Evolutionary conservation across 1,139 yeast species (phyloP), one percentile per base, ranked within the genome.

Genomic region (Saccharomycopsis hybrid): DNA sequence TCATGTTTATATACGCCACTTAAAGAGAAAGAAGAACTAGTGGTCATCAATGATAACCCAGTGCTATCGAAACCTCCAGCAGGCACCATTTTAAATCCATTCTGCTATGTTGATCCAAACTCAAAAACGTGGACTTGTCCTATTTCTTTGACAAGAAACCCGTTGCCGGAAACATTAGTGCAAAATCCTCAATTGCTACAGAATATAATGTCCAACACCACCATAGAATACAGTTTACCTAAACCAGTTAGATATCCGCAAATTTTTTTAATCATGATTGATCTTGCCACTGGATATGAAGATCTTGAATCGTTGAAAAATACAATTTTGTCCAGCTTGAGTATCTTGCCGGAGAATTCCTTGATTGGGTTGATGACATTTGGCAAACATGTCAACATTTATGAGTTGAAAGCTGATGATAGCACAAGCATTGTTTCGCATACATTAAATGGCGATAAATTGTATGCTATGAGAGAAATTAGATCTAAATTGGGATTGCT

Each of bases 1-100:
- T 82, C 85, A 0, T 72, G 85, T 33, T 60, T 82, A 54, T 83
- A 81, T 60, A 82, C 86, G 3, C 94, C 94, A 1, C 64, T 84
- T 55, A 76, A 77, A 60, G 73, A 71, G 49, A 72, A 77, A 52
- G 72, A 76, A 1, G 69, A 66, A 18, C 65, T 76, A 13, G 64
- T 72, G 0, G 59, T 71, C 3, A 57, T 75, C 4, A 63, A 67
- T 9, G 65, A 66, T 4, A 69, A 66, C 37, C 82, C 82, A 0
- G 59, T 73, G 2, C 63, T 70, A 5, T 84, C 92, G 60, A 74
- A 82, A 38, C 59, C 60, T 1, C 43, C 71, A 47, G 83, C 90
- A 62, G 73, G 77, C 44, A 73, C 82, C 1, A 73, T 82, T 28
- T 61, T 82, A 53, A 81, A 79, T 59, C 88, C 89, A 0, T 82